Conservation (phyloP, 345 rosid genomes). For the Erucastrum elatum region DNA sequence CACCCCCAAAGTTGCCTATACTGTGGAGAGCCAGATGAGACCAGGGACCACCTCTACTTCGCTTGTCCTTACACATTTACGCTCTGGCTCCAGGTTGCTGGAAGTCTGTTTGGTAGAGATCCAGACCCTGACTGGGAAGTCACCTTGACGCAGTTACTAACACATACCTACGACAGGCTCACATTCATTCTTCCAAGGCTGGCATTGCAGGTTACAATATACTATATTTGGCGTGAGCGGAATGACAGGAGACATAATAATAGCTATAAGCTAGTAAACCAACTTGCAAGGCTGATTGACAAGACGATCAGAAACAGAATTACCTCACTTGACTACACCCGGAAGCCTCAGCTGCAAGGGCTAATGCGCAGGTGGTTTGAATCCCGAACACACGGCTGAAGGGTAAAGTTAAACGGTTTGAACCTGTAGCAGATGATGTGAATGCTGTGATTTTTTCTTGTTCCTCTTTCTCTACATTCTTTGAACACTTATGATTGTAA, state of each 20-base stretch:
- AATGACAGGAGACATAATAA: not conserved
- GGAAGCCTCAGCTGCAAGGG: not conserved
- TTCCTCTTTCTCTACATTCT: too few relatives aligned
- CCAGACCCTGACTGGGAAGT: not conserved
- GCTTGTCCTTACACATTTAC: not conserved
- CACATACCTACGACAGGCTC: not conserved
- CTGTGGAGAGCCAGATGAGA: not conserved
- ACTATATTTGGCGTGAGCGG: not conserved
- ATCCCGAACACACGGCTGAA: too few relatives aligned
- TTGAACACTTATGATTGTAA: too few relatives aligned
- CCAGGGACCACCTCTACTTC: not conserved
- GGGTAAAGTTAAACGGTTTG: too few relatives aligned
- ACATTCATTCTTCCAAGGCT: not conserved
- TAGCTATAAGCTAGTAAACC: not conserved
- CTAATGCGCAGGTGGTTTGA: not conserved
- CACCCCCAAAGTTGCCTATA: too few relatives aligned
- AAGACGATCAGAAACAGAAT: not conserved
- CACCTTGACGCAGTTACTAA: not conserved
- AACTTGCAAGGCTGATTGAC: not conserved
- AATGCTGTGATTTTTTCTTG: too few relatives aligned
- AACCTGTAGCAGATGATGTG: too few relatives aligned
- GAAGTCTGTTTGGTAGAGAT: not conserved
- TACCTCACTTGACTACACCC: not conserved
- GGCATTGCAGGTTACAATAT: not conserved
- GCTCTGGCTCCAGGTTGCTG: not conserved